A percentile compares a stretch with the other conserved stretches of the same genome.
These are phyloP conservation scores for Leptographium lundbergii DNA, from an alignment of 2,329 filamentous ascomycete species.

Conservation along the genomic window DNA sequence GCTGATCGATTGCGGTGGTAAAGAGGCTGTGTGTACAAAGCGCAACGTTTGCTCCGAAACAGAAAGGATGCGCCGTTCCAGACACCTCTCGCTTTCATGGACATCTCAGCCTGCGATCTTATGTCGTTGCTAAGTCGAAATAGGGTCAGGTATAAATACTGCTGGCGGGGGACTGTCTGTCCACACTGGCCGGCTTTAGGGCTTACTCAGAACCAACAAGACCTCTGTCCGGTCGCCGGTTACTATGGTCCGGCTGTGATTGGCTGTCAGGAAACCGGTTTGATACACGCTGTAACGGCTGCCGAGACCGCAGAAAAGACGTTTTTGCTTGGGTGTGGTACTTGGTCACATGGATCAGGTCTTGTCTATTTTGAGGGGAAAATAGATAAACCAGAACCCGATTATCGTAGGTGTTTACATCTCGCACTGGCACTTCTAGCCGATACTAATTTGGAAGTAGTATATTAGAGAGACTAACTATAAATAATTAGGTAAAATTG, in stretches of 20 bases:
- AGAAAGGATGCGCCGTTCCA: neutral
- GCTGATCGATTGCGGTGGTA: neutral
- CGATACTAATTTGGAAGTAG: no score
- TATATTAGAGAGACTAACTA: no score
- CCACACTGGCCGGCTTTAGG: neutral
- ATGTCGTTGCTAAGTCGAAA: no score
- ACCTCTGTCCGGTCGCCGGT: neutral
- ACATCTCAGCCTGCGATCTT: neutral
- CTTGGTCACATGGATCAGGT: neutral
- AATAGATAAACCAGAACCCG: no score
- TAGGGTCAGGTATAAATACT: neutral
- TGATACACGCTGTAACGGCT: neutral
- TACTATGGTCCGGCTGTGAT: neutral
- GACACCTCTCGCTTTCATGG: neutral
- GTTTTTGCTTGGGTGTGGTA: no score
- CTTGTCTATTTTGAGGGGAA: no score
- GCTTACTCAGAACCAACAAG: neutral
- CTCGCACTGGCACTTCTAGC: no score
- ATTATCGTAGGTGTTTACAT: no score
- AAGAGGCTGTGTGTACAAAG: neutral
- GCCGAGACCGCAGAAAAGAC: neutral
- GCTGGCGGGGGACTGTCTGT: neutral
- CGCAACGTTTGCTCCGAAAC: neutral
- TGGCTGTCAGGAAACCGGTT: neutral
- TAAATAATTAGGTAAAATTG: no score